Percentiles rank a stretch among this genome's conserved stretches.
Evolutionary conservation across 2,329 filamentous ascomycete genomes (phyloP).

Genomic region (Aspergillus jensenii): DNA sequence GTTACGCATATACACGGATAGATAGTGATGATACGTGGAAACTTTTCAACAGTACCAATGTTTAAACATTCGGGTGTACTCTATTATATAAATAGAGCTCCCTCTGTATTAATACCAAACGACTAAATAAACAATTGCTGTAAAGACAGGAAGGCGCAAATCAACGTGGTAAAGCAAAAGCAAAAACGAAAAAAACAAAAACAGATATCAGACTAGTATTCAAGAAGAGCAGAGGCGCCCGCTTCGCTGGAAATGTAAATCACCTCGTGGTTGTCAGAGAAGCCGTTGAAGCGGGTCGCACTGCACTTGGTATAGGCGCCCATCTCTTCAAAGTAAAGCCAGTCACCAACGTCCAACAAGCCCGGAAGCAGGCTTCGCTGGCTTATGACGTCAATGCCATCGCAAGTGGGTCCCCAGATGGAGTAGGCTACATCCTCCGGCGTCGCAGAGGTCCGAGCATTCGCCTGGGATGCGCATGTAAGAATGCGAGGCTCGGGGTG

Average conservation of each 20-base stretch:
- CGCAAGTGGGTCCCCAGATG: conserved; percentile 97
- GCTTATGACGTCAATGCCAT: conserved; percentile 93
- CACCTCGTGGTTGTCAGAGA: conserved; percentile 86
- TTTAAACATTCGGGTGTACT: background rate
- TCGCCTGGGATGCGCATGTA: conserved; percentile 63
- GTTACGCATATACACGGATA: background rate
- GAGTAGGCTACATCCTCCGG: conserved; percentile 74
- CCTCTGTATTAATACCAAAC: background rate
- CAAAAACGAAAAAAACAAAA: background rate
- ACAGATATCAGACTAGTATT: conserved; percentile 33
- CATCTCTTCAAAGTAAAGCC: conserved; percentile 99
- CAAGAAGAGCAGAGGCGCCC: conserved; percentile 73
- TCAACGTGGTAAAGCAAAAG: background rate
- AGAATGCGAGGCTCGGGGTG: conserved; percentile 82
- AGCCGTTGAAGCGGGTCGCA: conserved; percentile 96
- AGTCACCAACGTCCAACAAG: conserved; percentile 86
- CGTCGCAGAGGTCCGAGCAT: conserved; percentile 38
- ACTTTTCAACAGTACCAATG: background rate
- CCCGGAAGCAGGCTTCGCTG: conserved; percentile 75
- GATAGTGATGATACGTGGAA: background rate
- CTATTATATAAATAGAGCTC: background rate
- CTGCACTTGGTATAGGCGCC: conserved; percentile 98
- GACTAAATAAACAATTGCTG: background rate
- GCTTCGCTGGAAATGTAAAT: conserved; percentile 95
- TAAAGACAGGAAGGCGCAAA: background rate